Conservation (phyloP, 345 rosid species). For the Gossypium thurberi region DNA sequence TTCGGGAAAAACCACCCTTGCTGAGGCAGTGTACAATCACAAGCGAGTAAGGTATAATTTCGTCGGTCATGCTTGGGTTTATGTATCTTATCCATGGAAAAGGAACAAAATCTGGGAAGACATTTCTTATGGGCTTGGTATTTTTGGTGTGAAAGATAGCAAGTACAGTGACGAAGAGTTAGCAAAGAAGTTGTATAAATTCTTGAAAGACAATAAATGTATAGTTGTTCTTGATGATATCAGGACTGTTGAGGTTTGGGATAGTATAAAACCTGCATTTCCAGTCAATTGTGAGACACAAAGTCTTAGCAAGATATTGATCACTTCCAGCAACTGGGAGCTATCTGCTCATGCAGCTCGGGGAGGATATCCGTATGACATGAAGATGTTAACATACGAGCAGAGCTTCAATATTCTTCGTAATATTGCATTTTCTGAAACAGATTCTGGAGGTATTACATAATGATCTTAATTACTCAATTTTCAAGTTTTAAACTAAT, state of each 20-base stretch:
- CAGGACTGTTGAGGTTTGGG: slow-evolving; percentile 29
- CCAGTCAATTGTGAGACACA: slow-evolving; percentile 9
- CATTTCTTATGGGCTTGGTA: slow-evolving; percentile 19
- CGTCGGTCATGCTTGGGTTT: slow-evolving; percentile 33
- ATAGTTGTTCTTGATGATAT: slow-evolving; percentile 41
- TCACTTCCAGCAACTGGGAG: slow-evolving; percentile 32
- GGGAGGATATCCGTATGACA: slow-evolving; percentile 12
- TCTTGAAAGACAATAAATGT: slow-evolving; percentile 19
- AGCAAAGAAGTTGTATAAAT: slow-evolving; percentile 11
- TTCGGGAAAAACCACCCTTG: slow-evolving; percentile 38
- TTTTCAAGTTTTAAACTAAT: no score
- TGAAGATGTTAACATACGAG: slow-evolving; percentile 8
- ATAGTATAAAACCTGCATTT: slow-evolving; percentile 24
- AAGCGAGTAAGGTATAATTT: slow-evolving; percentile 17
- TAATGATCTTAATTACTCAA: no score
- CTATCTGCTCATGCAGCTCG: slow-evolving; percentile 21
- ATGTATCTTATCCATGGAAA: slow-evolving; percentile 28
- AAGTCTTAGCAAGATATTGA: slow-evolving; percentile 27
- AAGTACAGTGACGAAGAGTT: slow-evolving; percentile 27
- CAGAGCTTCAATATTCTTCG: slow-evolving; percentile 39
- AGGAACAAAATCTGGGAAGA: slow-evolving; percentile 24
- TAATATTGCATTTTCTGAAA: background rate
- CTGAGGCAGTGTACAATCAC: slow-evolving; percentile 25
- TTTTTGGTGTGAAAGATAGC: slow-evolving; percentile 7
- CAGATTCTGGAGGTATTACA: background rate